A percentile compares a stretch with the other conserved stretches of the same genome.
Conservation (phyloP, 1,139 yeast species). For the Eremothecium cymbalariae region DNA sequence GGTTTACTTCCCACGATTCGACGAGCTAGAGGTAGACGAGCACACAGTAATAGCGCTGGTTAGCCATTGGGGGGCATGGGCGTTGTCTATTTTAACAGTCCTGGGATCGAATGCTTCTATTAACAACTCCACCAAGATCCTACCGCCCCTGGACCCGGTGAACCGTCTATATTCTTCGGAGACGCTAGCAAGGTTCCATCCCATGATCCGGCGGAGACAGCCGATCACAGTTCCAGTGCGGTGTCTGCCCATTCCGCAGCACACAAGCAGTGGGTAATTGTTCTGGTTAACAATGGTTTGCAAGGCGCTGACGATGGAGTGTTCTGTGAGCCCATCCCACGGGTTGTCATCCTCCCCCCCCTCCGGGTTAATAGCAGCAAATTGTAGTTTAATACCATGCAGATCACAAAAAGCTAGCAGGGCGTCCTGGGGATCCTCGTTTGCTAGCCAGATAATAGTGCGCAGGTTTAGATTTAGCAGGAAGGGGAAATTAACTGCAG, state of each 20-base stretch:
- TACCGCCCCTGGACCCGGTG: conserved; percentile 86
- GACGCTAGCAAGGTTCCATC: conserved; percentile 92
- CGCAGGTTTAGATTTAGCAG: conserved; percentile 62
- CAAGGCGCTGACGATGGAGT: conserved; percentile 69
- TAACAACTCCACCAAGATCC: conserved; percentile 81
- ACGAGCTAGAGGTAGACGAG: too few relatives aligned
- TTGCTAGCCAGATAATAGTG: conserved; percentile 87
- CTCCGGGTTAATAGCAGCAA: conserved; percentile 49
- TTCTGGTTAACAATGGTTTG: conserved; percentile 61
- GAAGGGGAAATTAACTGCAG: conserved; percentile 85
- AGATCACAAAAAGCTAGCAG: conserved; percentile 73
- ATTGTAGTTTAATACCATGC: conserved; percentile 55
- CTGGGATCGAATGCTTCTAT: conserved; percentile 51
- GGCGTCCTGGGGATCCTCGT: conserved; percentile 90
- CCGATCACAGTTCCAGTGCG: conserved; percentile 95
- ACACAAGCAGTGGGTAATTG: conserved; percentile 78
- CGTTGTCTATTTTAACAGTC: conserved; percentile 26
- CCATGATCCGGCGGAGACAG: conserved; percentile 79
- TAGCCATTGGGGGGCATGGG: conserved; percentile 30
- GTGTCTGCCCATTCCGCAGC: conserved; percentile 98
- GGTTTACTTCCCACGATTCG: too few relatives aligned
- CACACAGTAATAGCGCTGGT: conserved; percentile 7
- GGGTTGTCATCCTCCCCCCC: conserved; percentile 78
- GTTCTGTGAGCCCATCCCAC: conserved; percentile 93
- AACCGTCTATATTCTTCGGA: conserved; percentile 91